A percentile compares a stretch with the other conserved stretches of the same genome.
These are phyloP conservation scores for Phialemonium atrogriseum DNA, from an alignment of 2,329 filamentous ascomycete genomes.

Conservation along the genomic window DNA sequence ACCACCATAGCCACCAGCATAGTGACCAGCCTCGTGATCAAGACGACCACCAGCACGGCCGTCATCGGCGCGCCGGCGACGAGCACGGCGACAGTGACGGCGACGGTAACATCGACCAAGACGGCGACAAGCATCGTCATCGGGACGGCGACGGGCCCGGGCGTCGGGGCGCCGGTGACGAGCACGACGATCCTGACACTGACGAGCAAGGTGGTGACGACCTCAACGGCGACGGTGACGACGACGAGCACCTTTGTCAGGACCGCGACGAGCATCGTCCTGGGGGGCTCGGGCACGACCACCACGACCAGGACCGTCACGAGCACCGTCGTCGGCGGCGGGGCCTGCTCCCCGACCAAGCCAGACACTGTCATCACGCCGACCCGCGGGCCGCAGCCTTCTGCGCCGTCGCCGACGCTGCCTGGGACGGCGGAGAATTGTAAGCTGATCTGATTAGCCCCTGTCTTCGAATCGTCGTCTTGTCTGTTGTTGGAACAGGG, in stretches of 20 bases:
- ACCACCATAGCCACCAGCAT: constrained; percentile 1
- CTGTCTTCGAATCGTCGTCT: too few species aligned
- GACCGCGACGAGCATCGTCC: constrained; percentile 1
- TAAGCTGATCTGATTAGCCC: too few species aligned
- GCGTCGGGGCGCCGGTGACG: constrained; percentile 5
- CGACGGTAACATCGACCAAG: constrained; percentile 5
- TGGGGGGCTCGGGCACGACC: not conserved
- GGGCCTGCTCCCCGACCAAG: constrained; percentile 4
- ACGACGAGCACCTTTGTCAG: constrained; percentile 6
- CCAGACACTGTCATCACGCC: constrained; percentile 5
- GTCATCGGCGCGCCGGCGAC: constrained; percentile 4
- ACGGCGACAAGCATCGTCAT: constrained; percentile 9
- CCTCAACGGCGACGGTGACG: constrained; percentile 2
- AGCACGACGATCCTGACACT: constrained; percentile 5
- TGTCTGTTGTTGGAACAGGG: too few species aligned
- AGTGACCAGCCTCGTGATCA: constrained; percentile 3
- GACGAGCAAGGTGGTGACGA: not conserved
- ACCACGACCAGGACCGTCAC: constrained; percentile 6
- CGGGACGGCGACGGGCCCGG: constrained; percentile 3
- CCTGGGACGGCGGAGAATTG: constrained; percentile 12
- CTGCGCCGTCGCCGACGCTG: constrained; percentile 7
- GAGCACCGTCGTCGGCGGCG: constrained; percentile 6
- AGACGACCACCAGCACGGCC: constrained; percentile 6
- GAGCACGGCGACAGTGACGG: constrained; percentile 2
- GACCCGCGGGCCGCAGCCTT: constrained; percentile 7